Evolutionary conservation across 2,329 filamentous ascomycete species (phyloP).

Genomic region (Stylonectria norvegica): DNA sequence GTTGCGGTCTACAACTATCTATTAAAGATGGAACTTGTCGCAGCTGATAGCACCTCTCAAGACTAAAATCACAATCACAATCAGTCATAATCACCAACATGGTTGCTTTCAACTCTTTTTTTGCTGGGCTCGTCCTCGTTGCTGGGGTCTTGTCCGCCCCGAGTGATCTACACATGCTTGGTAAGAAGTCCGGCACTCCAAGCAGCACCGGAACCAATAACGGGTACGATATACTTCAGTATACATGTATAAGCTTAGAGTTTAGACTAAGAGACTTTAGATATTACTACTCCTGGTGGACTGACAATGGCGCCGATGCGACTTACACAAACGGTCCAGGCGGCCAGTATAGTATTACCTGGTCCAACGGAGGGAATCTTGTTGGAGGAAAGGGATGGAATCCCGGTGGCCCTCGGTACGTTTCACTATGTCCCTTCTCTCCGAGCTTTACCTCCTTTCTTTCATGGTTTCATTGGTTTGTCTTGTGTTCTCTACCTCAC

Average conservation of each 20-base stretch:
- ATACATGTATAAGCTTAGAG: not conserved
- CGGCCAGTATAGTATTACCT: constrained; percentile 43
- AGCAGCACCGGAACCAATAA: constrained; percentile 35
- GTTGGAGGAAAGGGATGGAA: constrained; percentile 28
- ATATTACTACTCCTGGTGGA: constrained; percentile 50
- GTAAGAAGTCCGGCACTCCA: constrained; percentile 30
- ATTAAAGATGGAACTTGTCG: too few relatives aligned
- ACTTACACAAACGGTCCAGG: constrained; percentile 43
- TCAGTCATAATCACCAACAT: constrained; percentile 11
- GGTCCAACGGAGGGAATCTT: constrained; percentile 35
- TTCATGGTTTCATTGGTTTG: too few relatives aligned
- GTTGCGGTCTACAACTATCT: too few relatives aligned
- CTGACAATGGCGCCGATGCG: constrained; percentile 41
- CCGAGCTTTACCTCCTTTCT: not conserved
- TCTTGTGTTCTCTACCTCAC: not conserved
- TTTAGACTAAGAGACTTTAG: constrained; percentile 5
- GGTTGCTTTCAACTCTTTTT: constrained; percentile 25
- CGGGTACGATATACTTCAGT: constrained; percentile 22
- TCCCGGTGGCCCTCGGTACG: constrained; percentile 37
- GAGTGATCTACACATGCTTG: constrained; percentile 24
- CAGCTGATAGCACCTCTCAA: too few relatives aligned
- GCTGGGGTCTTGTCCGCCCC: constrained; percentile 20
- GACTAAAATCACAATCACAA: too few relatives aligned
- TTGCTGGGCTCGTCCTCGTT: constrained; percentile 24
- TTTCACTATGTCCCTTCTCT: constrained; percentile 8